Conservation (phyloP, 2,329 filamentous ascomycete genomes). For the Plectosphaerella cucumerina region DNA sequence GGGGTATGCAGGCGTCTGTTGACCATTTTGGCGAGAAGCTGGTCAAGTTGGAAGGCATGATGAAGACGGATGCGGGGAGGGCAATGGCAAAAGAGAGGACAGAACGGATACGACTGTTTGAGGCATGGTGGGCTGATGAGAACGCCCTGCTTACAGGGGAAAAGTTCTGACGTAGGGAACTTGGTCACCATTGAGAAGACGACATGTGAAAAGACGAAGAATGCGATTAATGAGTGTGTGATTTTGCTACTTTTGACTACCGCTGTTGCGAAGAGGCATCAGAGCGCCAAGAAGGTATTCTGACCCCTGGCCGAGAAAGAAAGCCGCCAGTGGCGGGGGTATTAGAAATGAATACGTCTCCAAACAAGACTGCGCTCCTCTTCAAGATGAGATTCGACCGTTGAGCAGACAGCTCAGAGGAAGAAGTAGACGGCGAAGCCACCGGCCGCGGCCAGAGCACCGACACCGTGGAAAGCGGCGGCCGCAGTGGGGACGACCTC, state of each 20-base stretch:
- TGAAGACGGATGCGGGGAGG: conserved; percentile 57
- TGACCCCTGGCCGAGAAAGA: too few species aligned
- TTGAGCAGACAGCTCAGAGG: conserved; percentile 24
- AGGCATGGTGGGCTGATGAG: conserved; percentile 57
- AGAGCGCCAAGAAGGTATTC: too few species aligned
- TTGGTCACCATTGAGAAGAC: neutral
- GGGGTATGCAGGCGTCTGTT: conserved; percentile 56
- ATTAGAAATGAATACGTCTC: too few species aligned
- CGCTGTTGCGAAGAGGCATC: too few species aligned
- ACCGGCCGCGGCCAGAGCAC: conserved; percentile 31
- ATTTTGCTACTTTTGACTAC: too few species aligned
- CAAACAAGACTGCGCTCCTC: too few species aligned
- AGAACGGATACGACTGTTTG: conserved; percentile 46
- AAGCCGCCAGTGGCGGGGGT: too few species aligned
- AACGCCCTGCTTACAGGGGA: conserved; percentile 2
- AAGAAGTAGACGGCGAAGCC: conserved; percentile 32
- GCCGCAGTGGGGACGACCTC: conserved; percentile 19
- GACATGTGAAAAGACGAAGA: neutral
- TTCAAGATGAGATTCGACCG: too few species aligned
- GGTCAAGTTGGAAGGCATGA: conserved; percentile 57
- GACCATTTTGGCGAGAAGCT: conserved; percentile 77
- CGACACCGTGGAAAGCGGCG: conserved; percentile 23
- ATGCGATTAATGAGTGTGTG: neutral
- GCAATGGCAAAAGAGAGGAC: conserved; percentile 50
- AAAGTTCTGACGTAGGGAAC: too few species aligned